These are phyloP conservation scores for Ceratocystis harringtonii DNA, from an alignment of 2,329 filamentous ascomycete species.

Conservation along the genomic window DNA sequence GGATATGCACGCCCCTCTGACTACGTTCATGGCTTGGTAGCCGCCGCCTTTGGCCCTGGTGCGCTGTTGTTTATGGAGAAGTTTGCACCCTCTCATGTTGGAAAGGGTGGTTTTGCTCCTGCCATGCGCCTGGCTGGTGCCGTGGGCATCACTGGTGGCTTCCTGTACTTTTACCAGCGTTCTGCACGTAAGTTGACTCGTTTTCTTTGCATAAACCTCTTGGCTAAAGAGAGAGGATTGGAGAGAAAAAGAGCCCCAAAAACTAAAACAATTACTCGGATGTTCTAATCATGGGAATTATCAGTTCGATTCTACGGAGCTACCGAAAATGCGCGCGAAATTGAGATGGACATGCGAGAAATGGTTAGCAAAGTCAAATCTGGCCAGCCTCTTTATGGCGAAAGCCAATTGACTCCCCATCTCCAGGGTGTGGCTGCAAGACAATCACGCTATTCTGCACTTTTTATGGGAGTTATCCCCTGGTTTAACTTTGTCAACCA, in stretches of 20 bases:
- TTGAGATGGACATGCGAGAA: constrained; percentile 93
- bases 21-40: constrained; percentile 54
- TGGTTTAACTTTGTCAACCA: constrained; percentile 99
- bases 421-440: constrained; percentile 86
- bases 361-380: constrained; percentile 95
- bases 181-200: constrained; percentile 52
- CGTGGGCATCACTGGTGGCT: constrained; percentile 61
- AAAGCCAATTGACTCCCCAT: constrained; percentile 61
- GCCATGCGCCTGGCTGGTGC: constrained; percentile 66
- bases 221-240: neutral
- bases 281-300: neutral
- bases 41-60: constrained; percentile 57
- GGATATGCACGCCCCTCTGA: constrained; percentile 76
- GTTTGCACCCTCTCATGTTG: constrained; percentile 70
- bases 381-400: constrained; percentile 79
- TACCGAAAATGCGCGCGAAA: constrained; percentile 78
- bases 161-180: constrained; percentile 72
- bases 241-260: neutral
- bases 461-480: constrained; percentile 71
- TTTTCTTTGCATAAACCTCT: neutral
- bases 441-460: constrained; percentile 80
- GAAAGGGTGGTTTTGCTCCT: constrained; percentile 65
- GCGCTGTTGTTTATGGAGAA: constrained; percentile 68
- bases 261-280: neutral
- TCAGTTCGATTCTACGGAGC: constrained; percentile 91